Evolutionary conservation across 371 early-diverging fungal species (phyloP), one percentile per base, ranked within the genome.

Genomic region (Mortierella sp.): DNA sequence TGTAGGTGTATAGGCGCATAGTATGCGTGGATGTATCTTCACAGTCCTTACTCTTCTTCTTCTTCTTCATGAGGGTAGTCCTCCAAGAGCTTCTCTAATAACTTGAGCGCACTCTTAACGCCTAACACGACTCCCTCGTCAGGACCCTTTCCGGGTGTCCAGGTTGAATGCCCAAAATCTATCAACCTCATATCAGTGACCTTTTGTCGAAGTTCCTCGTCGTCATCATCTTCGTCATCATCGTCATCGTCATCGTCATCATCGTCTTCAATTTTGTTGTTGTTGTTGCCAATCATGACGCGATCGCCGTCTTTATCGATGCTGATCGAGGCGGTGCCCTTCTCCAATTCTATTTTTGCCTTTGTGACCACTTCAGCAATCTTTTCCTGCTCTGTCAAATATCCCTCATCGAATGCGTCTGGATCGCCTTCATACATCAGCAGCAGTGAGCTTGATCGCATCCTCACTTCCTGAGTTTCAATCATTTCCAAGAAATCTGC

Each of bases 101-200:
- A 36, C 3, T 53, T 41, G 22, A 77, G 63, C 24, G 76, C 50
- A 47, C 76, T 90, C 61, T 67, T 66, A 48, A 91, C 65, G 13
- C 91, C 91, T 28, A 83, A 63, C 41, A 91, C 61, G 48, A 84
- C 89, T 52, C 83, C 77, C 43, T 86, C 86, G 69, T 91, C 89
- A 2, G 74, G 84, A 0, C 89, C 90, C 63, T 76, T 69, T n/a
- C 87, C 88, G 10, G 86, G 83, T 2, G 69, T 65, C 91, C 92
- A 95, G 19, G 83, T 78, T 38, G 93, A 91, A 75, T 93, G 95
- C 3, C 90, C 93, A 90, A 95, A 95, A 76, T 95, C 95, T 63
- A 95, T 94, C 38, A 91, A 60, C 7, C 91, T 86, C 71, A 94
- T 76, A 67, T 94, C 92, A 0, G 76, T 83, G 48, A 74, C 69